Percentiles rank a stretch among this genome's conserved stretches.
Evolutionary conservation across 106 monocot species (phyloP).

Genomic region (Iris macrosiphon): DNA sequence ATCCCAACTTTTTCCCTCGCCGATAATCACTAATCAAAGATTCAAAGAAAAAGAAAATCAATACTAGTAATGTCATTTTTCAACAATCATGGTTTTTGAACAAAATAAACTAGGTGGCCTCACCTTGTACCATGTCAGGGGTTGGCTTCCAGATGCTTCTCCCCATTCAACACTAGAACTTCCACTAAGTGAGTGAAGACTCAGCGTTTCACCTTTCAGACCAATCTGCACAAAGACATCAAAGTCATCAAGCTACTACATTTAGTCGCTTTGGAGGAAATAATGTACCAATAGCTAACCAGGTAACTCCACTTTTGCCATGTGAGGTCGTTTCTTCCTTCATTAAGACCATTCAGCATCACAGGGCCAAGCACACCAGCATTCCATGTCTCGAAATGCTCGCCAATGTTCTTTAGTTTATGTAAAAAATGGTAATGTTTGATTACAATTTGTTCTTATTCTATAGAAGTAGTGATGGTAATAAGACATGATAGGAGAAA

Average conservation of each 20-base stretch:
- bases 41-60: no score
- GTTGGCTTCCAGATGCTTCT: constrained; percentile 21
- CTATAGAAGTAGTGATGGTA: background rate
- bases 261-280: background rate
- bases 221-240: constrained; percentile 33
- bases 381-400: constrained; percentile 17
- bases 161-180: constrained; percentile 52
- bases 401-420: constrained; percentile 31
- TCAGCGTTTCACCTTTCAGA: constrained; percentile 46
- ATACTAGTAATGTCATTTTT: no score
- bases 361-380: constrained; percentile 39
- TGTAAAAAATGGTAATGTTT: background rate
- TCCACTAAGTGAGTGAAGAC: constrained; percentile 38
- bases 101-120: background rate
- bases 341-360: constrained; percentile 45
- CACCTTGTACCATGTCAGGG: constrained; percentile 66
- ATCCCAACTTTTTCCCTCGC: no score
- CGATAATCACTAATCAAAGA: no score
- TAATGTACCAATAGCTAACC: constrained; percentile 8
- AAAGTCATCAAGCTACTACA: background rate
- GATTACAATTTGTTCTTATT: no score
- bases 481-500: background rate
- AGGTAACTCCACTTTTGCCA: constrained; percentile 62
- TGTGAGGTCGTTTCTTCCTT: constrained; percentile 50
- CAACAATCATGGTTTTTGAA: no score